phyloP scores from a whole-genome alignment of 768 basidiomycete genomes.

The Auriscalpium microsporum region DNA sequence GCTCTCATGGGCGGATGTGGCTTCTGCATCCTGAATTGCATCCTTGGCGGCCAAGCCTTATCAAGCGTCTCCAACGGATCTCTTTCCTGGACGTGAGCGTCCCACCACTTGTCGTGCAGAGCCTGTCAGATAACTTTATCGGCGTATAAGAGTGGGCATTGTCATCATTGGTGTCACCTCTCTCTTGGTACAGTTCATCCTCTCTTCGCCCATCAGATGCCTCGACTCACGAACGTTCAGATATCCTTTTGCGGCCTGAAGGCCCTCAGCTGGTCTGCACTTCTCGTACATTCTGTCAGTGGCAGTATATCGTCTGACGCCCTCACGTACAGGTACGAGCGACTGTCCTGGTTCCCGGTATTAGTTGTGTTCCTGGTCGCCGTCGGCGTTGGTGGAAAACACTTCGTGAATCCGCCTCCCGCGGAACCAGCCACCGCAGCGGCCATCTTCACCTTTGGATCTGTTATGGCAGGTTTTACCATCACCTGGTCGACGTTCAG shows the following conservation, averaged over 20 bases:
- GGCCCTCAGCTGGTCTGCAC: slow-evolving; percentile 46
- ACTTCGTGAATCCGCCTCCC: slow-evolving; percentile 44
- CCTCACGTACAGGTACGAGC: slow-evolving; percentile 51
- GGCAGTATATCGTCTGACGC: not conserved
- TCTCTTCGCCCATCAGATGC: not conserved
- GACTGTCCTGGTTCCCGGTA: slow-evolving; percentile 69
- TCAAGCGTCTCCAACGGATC: slow-evolving; percentile 38
- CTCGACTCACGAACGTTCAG: slow-evolving; percentile 19
- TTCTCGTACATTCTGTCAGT: not conserved
- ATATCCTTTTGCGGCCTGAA: slow-evolving; percentile 61
- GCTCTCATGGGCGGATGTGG: slow-evolving; percentile 46
- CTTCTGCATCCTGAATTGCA: slow-evolving; percentile 50
- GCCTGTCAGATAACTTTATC: not conserved
- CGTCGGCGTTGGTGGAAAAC: slow-evolving; percentile 65
- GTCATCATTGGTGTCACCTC: slow-evolving; percentile 67
- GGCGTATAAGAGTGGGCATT: slow-evolving; percentile 49
- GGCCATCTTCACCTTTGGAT: slow-evolving; percentile 54
- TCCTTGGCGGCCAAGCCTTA: slow-evolving; percentile 55
- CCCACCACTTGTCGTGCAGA: not conserved
- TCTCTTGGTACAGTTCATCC: slow-evolving; percentile 31
- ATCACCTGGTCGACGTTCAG: slow-evolving; percentile 53
- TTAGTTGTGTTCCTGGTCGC: slow-evolving; percentile 65
- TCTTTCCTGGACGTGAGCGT: slow-evolving; percentile 42
- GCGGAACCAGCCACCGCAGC: slow-evolving; percentile 45
- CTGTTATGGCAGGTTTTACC: slow-evolving; percentile 65